Base-by-base conservation (phyloP, 441 rosid genomes). In the Croton setiger region DNA sequence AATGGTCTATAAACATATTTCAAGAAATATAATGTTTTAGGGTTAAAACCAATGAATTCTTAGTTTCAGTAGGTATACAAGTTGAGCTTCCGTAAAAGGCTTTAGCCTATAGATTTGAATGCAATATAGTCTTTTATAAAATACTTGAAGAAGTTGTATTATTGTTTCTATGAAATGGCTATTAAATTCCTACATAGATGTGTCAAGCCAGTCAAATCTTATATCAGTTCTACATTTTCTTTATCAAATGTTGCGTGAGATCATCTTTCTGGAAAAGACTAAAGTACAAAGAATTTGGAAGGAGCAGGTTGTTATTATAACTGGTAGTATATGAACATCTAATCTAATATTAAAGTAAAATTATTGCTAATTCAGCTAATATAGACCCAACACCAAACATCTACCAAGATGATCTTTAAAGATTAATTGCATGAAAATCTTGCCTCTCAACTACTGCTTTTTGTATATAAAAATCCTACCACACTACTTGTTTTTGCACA, bases 371-470 rank as follows among this genome's bases (percentile, higher is more conserved):
- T 27, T 51, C 63, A 27, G 49, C 53, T 51, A 60, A 9, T 31
- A 27, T 48, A 57, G 45, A 58, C 31, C 33, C 64, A 56, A n/a
- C 60, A 82, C 80, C 88, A 75, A 78, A 75, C 58, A 57, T 60
- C 53, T 59, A 83, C 80, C 93, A 56, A 82, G 7, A 56, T 80
- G 9, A 71, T 51, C 75, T 62, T 37, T 69, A 54, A 77, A 48
- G 41, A 52, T 48, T 39, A 8, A 69, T 14, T 59, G 57, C 90
- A 82, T 74, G 82, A 70, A 59, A 52, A 47, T 74, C 73, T 81
- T 76, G 86, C 80, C 77, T 76, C 76, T 74, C 81, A 85, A 86
- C 94, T 71, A 80, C 82, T 73, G 72, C 17, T 63, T 66, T 48
- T 27, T 1, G 31, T 39, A 48, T 49, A 44, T 48, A 66, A 62